Percentiles rank a stretch among this genome's conserved stretches.
Evolutionary conservation across 129 eudicot genomes (phyloP).

Genomic region (Tagetes erecta): DNA sequence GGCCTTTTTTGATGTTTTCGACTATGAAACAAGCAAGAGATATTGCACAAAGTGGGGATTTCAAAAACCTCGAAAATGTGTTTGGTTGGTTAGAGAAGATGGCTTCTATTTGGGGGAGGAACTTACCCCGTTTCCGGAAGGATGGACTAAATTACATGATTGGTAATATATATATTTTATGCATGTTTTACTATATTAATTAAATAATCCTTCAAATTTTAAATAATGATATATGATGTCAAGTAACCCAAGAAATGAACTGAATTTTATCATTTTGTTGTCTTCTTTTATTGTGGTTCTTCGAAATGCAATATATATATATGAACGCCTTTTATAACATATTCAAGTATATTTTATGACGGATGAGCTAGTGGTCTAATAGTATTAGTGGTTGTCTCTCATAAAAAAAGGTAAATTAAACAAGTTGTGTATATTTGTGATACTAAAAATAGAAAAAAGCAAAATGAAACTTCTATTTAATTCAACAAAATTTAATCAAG

Average conservation of each 20-base stretch:
- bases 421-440: background rate
- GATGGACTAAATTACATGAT: constrained; percentile 28
- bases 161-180: constrained; percentile 17
- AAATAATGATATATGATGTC: background rate
- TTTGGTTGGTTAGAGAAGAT: constrained; percentile 29
- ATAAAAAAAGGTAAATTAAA: no score
- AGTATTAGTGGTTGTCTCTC: no score
- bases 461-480: no score
- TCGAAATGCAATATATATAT: no score
- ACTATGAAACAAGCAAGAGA: background rate
- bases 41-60: background rate
- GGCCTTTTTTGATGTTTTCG: background rate
- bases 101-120: constrained; percentile 14
- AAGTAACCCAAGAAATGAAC: background rate
- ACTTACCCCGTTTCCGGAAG: background rate
- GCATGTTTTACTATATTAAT: background rate
- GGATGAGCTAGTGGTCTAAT: no score
- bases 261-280: no score
- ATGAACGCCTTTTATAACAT: no score
- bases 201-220: background rate
- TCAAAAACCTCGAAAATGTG: background rate
- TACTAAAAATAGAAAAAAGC: no score
- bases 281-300: no score
- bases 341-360: no score
- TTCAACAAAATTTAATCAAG: background rate